Conservation (phyloP, 78 protist genomes). For the Monocercomonoides exilis region DNA sequence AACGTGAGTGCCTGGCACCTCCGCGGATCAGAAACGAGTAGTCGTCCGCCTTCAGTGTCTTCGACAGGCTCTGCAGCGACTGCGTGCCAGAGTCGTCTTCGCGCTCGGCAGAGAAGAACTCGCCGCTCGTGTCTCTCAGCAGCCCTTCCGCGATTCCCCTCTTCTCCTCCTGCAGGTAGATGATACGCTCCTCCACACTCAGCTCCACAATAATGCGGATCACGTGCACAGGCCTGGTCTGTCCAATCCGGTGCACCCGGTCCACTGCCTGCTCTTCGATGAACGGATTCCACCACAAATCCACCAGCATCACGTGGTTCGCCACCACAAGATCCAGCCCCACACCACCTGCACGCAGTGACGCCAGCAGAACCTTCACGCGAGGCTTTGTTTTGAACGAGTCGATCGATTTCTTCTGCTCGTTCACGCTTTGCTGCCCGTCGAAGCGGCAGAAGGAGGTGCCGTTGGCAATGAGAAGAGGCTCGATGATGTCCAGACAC, state of each 20-base stretch:
- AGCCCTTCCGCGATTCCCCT: neutral
- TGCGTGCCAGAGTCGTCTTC: too few relatives aligned
- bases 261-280: slow-evolving; percentile 24
- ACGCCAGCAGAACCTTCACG: slow-evolving; percentile 20
- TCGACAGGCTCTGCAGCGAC: too few relatives aligned
- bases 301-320: slow-evolving; percentile 60
- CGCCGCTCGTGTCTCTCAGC: slow-evolving; percentile 1
- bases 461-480: neutral
- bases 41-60: too few relatives aligned
- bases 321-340: slow-evolving; percentile 87
- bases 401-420: neutral
- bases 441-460: neutral
- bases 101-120: too few relatives aligned
- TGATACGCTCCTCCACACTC: neutral
- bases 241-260: slow-evolving; percentile 26
- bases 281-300: slow-evolving; percentile 83
- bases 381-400: neutral
- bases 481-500: neutral
- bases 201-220: neutral
- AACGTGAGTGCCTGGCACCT: too few relatives aligned
- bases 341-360: slow-evolving; percentile 77
- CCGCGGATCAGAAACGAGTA: too few relatives aligned
- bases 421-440: neutral
- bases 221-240: neutral
- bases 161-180: slow-evolving; percentile 6